Evolutionary conservation across 768 basidiomycete species (phyloP), one percentile per base, ranked within the genome.

Genomic region (Boletus fagicola): DNA sequence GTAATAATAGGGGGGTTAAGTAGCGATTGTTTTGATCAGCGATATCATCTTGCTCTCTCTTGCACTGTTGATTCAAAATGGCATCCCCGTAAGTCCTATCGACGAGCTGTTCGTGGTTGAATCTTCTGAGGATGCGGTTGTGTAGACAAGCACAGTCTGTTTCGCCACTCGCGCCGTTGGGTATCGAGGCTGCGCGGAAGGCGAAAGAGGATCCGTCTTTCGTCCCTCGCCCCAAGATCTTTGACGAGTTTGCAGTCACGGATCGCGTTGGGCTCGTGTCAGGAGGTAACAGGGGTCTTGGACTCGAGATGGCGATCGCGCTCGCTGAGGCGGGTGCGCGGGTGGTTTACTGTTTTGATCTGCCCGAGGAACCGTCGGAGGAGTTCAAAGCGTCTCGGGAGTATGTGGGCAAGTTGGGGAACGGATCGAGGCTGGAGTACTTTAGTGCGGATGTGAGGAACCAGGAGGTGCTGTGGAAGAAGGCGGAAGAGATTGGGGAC

Each of bases 251-350:
- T 69, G 78, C 80, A 1, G 76, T 87, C 38, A 74, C 71, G 13
- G 81, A 81, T 54, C 79, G 83, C 2, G 83, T 86, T 5, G 83
- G 77, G 10, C 76, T 87, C 43, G 83, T 88, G 30, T 83, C 86
- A 0, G 86, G 86, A 6, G 86, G 79, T 0, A 83, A 85, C 58
- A 74, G 86, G 33, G 86, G 90, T 0, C 80, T 92, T 16, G 91
- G 91, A 3, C 82, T 93, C n/a, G 91, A 93, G 74, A 87, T 88
- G 85, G 88, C 88, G 36, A 74, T 91, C 53, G 83, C 85, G 5
- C 74, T 92, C 42, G 80, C 81, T 43, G 90, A 92, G 73, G 85
- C 83, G 15, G 90, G 90, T 35, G 87, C 86, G 7, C 78, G 81
- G 9, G 84, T 77, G 0, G 77, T 89, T 18, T 89, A 90, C 69